Evolutionary conservation across 306 rosid species (phyloP), one percentile per base, ranked within the genome.

Genomic region (Hylodesmum podocarpum): DNA sequence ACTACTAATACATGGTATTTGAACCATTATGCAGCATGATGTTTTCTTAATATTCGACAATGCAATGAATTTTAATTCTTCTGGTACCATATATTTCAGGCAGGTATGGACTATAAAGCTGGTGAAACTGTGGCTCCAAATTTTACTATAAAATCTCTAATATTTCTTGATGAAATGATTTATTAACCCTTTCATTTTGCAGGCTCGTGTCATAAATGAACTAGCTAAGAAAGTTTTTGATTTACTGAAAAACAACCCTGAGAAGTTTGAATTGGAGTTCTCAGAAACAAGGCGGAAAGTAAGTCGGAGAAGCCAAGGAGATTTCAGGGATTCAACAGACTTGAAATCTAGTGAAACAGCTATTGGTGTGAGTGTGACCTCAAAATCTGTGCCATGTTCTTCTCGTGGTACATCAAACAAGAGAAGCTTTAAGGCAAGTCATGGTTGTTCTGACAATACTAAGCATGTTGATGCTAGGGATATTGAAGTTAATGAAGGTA

Each of bases 11-110:
- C 62, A 24, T 70, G 37, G 5, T 77, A 58, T 72, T 70, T 83
- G 81, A 54, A 67, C 33, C 65, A 54, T 70, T 39, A 16, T 77
- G 86, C 90, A 91, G 94, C 87, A 71, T 58, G 97, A 91, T 75
- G 84, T 84, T 31, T 79, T 82, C 27, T 18, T 89, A 77, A 86
- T 91, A 66, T 83, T 91, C 71, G 79, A 84, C 77, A 91, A 89
- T 73, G 92, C 97, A 6, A 89, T 89, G 94, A 69, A 77, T 82
- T 91, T 91, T 77, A 91, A 91, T 84, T 81, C 94, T 67, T 59
- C 91, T 1, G 81, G 74, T 68, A 86, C 94, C 28, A 59, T 89
- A 79, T 91, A 82, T 81, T 89, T 87, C 77, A 89, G 86, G 76
- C 92, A 87, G 94, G 97, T 89, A 87, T 37, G 81, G 71, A 15